Base-by-base conservation (phyloP, 129 eudicot genomes). In the Apium graveolens region DNA sequence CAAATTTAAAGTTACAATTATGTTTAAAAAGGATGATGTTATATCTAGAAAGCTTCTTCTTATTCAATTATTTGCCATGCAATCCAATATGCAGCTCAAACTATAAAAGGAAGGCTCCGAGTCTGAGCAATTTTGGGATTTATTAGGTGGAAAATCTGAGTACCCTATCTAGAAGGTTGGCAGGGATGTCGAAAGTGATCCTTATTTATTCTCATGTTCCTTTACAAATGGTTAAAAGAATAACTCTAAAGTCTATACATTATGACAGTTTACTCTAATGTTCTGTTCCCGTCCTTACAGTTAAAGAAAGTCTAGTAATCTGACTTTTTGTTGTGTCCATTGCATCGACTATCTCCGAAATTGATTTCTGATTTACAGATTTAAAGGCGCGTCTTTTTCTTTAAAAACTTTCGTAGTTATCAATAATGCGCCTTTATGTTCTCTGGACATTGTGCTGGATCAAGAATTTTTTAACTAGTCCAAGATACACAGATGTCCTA, bases 81-180 rank as follows among this genome's bases (percentile, higher is more conserved):
- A 96, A 97, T 97, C 99, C 78, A 82, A 89, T 71, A 82, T 83
- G 90, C 99, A 90, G 81, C 81, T 90, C 78, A 96, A 65, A 65
- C 74, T 83, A 51, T 93, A 83, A 78, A 96, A 90, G 49, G 99
- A 96, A 88, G 99, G 97, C 49, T 83, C 91, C 5, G 99, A 96
- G 77, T 82, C 88, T 48, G 99, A 96, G 66, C 89, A 82, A 41
- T 96, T 96, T 80, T 96, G 99, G 99, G 93, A 90, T 43, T 76
- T 90, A 77, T 78, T 96, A 74, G 97, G 99, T 37, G 97, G 88
- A 71, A 96, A 96, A 85, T 69, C 88, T 78, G 99, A 92, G 80
- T 96, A 96, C 82, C 79, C 89, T 0, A 92, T 90, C 84, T 87
- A 92, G 87, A 96, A 92, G 86, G 87, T 88, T 72, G 86, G 80